These are phyloP conservation scores for Fraxinus angustifolia DNA, from an alignment of 305 asterid genomes.

Conservation along the genomic window DNA sequence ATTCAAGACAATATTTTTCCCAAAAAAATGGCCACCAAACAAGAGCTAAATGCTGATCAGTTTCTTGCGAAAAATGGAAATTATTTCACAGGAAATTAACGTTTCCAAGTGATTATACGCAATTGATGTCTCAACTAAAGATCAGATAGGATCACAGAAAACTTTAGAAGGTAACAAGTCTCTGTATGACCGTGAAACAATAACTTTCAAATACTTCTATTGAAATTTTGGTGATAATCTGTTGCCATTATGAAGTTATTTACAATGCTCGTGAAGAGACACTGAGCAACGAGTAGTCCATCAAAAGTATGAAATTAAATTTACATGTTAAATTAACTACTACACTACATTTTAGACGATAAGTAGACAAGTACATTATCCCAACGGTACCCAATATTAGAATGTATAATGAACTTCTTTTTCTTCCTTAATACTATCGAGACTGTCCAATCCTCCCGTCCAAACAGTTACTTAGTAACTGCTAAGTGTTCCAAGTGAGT, in stretches of 20 bases:
- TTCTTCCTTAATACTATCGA: neutral
- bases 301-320: neutral
- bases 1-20: too few relatives aligned
- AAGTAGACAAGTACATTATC: neutral
- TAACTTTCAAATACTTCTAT: too few relatives aligned
- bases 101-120: neutral
- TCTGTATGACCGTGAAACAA: neutral
- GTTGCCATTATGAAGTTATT: too few relatives aligned
- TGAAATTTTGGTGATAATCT: neutral
- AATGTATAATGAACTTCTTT: neutral
- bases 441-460: neutral
- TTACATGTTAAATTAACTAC: neutral
- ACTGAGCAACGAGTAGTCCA: neutral
- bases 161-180: neutral
- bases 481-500: conserved; percentile 39
- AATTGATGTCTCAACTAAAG: neutral
- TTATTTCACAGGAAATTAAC: neutral
- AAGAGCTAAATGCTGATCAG: neutral
- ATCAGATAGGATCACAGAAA: neutral
- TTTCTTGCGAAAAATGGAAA: neutral
- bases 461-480: conserved; percentile 25
- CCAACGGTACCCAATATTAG: neutral
- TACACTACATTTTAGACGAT: neutral
- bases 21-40: too few relatives aligned
- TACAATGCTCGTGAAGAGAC: neutral